Evolutionary conservation across 2,329 filamentous ascomycete genomes (phyloP).

Genomic region (Trichoderma lentiforme): DNA sequence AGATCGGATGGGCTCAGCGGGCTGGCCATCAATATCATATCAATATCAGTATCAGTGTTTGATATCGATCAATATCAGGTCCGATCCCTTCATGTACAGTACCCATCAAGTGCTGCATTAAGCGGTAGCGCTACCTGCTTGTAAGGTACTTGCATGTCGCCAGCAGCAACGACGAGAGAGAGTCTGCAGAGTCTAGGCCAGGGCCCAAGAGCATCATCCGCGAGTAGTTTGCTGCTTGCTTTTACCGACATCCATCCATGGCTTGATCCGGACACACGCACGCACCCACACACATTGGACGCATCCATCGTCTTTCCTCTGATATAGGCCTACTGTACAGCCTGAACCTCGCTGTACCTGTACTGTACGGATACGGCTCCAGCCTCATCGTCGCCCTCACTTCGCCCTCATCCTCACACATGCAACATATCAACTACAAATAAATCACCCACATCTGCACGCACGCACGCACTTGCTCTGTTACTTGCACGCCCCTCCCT

Average conservation of each 20-base stretch:
- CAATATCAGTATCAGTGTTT: neutral
- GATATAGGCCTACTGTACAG: neutral
- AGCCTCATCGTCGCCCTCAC: neutral
- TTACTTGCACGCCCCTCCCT: constrained; percentile 9
- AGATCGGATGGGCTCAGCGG: neutral
- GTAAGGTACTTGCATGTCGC: neutral
- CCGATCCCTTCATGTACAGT: neutral
- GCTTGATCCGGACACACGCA: constrained; percentile 2
- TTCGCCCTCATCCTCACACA: neutral
- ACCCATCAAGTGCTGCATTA: neutral
- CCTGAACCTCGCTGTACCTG: neutral
- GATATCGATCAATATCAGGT: neutral
- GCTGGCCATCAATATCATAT: neutral
- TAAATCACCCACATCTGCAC: neutral
- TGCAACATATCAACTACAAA: neutral
- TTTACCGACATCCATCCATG: neutral
- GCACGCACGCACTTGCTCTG: neutral
- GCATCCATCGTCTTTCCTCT: neutral
- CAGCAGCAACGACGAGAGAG: neutral
- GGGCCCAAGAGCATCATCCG: neutral
- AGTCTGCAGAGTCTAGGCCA: neutral
- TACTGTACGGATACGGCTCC: neutral
- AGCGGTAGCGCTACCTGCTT: neutral
- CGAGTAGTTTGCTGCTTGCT: neutral
- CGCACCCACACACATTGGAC: neutral